Conservation (phyloP, 1,284 basidiomycete genomes). For the Malassezia slooffiae region DNA sequence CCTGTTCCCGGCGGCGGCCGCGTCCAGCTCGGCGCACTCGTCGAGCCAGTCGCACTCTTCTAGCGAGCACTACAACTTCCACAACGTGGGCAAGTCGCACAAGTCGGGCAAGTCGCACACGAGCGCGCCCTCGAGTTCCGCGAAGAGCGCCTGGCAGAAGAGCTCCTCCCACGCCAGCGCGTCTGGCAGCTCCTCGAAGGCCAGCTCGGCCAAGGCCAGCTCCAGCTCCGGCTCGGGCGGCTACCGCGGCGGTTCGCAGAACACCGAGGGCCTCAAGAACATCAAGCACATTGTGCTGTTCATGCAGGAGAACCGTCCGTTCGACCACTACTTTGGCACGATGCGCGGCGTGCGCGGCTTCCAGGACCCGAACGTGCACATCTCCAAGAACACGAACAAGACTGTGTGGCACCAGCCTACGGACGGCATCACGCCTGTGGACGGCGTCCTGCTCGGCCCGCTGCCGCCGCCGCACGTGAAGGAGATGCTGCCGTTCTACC, state of each 20-base stretch:
- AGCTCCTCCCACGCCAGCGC: too few species aligned
- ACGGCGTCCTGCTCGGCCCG: not conserved
- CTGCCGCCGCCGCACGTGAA: slow-evolving; percentile 9
- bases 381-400: slow-evolving; percentile 22
- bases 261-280: slow-evolving; percentile 1
- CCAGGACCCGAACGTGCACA: slow-evolving; percentile 30
- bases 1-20: too few species aligned
- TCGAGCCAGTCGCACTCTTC: too few species aligned
- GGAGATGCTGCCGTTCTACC: slow-evolving; percentile 22
- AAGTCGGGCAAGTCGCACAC: too few species aligned
- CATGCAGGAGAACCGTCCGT: slow-evolving; percentile 40
- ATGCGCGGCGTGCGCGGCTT: slow-evolving; percentile 33
- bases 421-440: not conserved
- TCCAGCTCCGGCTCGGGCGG: too few species aligned
- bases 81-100: too few species aligned
- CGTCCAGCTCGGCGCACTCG: too few species aligned
- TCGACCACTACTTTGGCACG: slow-evolving; percentile 37
- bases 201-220: too few species aligned
- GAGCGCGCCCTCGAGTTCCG: too few species aligned
- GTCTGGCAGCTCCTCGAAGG: too few species aligned
- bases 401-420: slow-evolving; percentile 20
- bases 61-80: too few species aligned
- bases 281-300: slow-evolving; percentile 20
- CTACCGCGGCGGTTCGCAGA: not conserved
- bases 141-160: too few species aligned